Conservation (phyloP, 2,329 filamentous ascomycete species). For the Cytospora piceicola region DNA sequence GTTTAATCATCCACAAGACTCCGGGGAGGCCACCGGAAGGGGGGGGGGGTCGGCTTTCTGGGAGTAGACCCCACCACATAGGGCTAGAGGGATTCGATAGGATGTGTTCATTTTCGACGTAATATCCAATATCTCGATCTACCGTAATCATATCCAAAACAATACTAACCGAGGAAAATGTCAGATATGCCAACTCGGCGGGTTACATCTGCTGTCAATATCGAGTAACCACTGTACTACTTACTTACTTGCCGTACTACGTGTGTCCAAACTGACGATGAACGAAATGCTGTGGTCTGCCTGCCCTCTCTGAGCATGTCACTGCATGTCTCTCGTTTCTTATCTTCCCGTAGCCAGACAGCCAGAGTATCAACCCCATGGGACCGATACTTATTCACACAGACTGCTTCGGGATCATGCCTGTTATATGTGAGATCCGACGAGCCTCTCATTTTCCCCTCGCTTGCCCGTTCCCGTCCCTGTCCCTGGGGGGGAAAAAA, state of each 20-base stretch:
- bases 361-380: constrained; percentile 6
- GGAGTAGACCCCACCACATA: not conserved
- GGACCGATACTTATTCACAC: constrained; percentile 15
- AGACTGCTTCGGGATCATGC: constrained; percentile 26
- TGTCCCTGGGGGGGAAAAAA: constrained; percentile 15
- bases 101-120: not conserved
- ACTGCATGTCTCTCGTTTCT: constrained; percentile 27
- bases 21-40: not conserved
- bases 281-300: constrained; percentile 13
- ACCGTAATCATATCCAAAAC: not conserved
- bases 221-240: not conserved
- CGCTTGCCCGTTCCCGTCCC: not conserved
- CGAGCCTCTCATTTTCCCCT: not conserved
- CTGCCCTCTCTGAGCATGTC: constrained; percentile 13
- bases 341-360: constrained; percentile 9
- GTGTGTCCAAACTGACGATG: not conserved
- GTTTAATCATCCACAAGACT: not conserved
- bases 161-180: not conserved
- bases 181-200: not conserved
- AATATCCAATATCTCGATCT: not conserved
- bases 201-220: not conserved
- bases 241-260: not conserved
- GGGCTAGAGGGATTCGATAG: not conserved
- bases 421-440: constrained; percentile 23
- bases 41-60: too few species aligned